Percentiles rank a stretch among this genome's conserved stretches.
Conservation (phyloP, 2,329 filamentous ascomycete species). For the Colletotrichum navitas region DNA sequence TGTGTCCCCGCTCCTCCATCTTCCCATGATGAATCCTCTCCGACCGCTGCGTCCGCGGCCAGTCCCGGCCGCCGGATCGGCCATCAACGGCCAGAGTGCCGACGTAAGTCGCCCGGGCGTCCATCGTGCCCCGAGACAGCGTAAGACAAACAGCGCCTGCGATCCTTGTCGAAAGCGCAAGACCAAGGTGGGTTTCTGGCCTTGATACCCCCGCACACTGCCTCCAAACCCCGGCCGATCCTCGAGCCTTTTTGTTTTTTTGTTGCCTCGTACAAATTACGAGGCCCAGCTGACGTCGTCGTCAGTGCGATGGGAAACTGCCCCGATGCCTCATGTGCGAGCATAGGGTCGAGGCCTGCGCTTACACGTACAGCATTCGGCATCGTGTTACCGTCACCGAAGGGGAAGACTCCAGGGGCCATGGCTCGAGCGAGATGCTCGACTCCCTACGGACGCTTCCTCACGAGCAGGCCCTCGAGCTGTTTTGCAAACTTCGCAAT, state of each 20-base stretch:
- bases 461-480: constrained; percentile 9
- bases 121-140: constrained; percentile 4
- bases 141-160: constrained; percentile 27
- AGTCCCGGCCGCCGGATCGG: neutral
- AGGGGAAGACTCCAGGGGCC: neutral
- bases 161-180: constrained; percentile 33
- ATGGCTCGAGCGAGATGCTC: constrained; percentile 11
- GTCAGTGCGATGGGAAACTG: constrained; percentile 22
- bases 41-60: constrained; percentile 17
- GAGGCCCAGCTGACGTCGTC: neutral
- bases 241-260: neutral
- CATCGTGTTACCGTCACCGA: constrained; percentile 25
- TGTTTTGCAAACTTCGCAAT: neutral
- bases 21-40: constrained; percentile 4
- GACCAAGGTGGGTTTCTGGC: constrained; percentile 17
- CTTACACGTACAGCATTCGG: constrained; percentile 30
- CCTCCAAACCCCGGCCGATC: too few species aligned
- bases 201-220: neutral
- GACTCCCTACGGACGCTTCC: constrained; percentile 26
- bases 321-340: constrained; percentile 33
- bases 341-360: constrained; percentile 8
- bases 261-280: too few species aligned
- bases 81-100: neutral
- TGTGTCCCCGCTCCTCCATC: neutral
- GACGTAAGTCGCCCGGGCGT: neutral